Evolutionary conservation across 176 grass and related monocot genomes (phyloP), one percentile per base, ranked within the genome.

Genomic region (Pontederia crassipes): DNA sequence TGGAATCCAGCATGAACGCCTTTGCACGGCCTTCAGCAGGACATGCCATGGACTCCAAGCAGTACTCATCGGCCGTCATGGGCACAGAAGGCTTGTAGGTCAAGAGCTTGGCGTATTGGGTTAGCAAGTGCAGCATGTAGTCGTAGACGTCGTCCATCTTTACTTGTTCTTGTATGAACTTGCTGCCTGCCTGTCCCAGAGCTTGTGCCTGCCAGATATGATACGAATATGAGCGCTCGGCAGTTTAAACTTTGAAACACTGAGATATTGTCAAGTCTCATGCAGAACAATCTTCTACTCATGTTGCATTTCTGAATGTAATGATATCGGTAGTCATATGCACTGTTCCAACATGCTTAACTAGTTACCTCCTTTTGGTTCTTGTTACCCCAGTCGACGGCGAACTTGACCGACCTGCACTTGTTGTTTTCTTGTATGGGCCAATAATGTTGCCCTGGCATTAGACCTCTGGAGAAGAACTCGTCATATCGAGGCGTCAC

Each of bases 61-160:
- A 83, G 10, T 88, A 56, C 76, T 88, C 81, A 0, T 65, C 83
- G n/a, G 93, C 93, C 1, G 75, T 81, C 0, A 83, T 74, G 12
- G 93, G 93, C 46, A 85, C 61, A 29, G 67, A 76, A 62, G 93
- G 93, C 69, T 74, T 92, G 64, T 91, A 97, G 7, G 71, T 83
- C 52, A 85, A 78, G 40, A 97, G 76, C 8, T 46, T 48, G 2
- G 93, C 84, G 57, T 91, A 97, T 49, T 77, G 51, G 10, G 17
- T 85, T 15, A 97, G 45, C 72, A 83, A 71, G 64, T 97, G 93
- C 46, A 97, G 12, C 93, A 97, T 91, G 84, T 97, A 97, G 49
- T 97, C 84, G 16, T 97, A 97, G 0, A 97, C 84, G 57, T 83
- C 80, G 28, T 91, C 81, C 87, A 97, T 91, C 57, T 54, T 68